These are phyloP conservation scores for Bathelium albidoporum DNA, from an alignment of 495 filamentous ascomycete species.

Conservation along the genomic window DNA sequence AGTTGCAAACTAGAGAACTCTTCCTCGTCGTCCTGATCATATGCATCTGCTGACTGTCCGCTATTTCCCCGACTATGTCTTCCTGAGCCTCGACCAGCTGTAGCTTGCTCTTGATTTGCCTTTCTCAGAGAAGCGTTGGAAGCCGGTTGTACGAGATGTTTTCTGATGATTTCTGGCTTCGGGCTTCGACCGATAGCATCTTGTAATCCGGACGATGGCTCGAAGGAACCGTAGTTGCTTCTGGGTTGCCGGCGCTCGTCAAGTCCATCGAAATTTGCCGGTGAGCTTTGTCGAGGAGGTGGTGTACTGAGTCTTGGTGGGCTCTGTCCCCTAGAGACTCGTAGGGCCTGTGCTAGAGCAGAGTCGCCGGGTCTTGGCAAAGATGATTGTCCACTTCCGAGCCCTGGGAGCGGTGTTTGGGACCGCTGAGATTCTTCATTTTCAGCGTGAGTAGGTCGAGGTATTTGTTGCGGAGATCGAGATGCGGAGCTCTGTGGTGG, in stretches of 20 bases:
- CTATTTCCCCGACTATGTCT: neutral
- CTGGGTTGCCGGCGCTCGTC: neutral
- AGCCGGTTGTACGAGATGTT: neutral
- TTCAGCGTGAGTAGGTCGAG: constrained; percentile 21
- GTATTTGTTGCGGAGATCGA: constrained; percentile 19
- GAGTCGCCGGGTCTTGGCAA: constrained; percentile 31
- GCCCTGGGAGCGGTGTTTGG: constrained; percentile 28
- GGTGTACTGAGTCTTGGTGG: constrained; percentile 27
- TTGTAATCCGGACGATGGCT: neutral
- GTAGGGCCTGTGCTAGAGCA: constrained; percentile 30
- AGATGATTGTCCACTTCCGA: constrained; percentile 16
- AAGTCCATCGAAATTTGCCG: neutral
- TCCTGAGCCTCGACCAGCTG: neutral
- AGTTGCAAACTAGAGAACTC: constrained; percentile 49
- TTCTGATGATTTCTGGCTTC: constrained; percentile 1
- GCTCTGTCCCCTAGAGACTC: constrained; percentile 23
- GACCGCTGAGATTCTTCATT: constrained; percentile 18
- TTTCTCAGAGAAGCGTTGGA: neutral
- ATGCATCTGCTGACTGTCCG: neutral
- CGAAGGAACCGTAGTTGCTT: constrained; percentile 2
- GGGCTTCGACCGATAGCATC: neutral
- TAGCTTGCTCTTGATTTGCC: neutral
- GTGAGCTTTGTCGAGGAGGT: neutral
- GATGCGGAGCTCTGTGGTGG: constrained; percentile 15
- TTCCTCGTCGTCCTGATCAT: constrained; percentile 16